Evolutionary conservation across 1,284 basidiomycete genomes (phyloP).

Genomic region (Sanguinoderma infundibulare): DNA sequence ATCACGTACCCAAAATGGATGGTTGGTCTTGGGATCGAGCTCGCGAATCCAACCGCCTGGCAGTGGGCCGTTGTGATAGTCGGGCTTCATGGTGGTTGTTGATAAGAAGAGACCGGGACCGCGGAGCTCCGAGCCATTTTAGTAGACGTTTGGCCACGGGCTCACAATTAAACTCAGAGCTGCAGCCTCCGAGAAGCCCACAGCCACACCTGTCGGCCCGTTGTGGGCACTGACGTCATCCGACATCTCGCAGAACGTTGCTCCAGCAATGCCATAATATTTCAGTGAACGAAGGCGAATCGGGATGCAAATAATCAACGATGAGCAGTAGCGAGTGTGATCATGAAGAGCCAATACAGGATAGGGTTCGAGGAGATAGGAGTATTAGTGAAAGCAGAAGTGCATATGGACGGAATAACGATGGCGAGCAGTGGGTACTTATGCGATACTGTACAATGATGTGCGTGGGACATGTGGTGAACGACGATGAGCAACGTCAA

Average conservation of each 20-base stretch:
- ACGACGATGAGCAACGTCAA: neutral
- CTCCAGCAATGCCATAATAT: neutral
- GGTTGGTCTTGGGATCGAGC: constrained; percentile 47
- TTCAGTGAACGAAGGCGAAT: neutral
- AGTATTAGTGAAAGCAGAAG: neutral
- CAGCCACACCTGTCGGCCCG: neutral
- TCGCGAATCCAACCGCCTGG: constrained; percentile 70
- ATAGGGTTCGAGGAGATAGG: neutral
- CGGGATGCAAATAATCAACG: neutral
- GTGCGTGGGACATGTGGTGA: neutral
- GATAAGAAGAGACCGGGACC: neutral
- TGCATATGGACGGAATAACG: neutral
- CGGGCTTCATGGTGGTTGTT: constrained; percentile 23
- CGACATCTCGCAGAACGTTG: no score
- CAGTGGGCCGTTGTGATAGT: constrained; percentile 34
- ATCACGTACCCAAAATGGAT: constrained; percentile 48
- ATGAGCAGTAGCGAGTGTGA: neutral
- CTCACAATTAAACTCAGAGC: neutral
- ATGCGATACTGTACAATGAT: neutral
- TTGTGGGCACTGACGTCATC: neutral
- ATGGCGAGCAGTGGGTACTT: neutral
- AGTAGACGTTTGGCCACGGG: neutral
- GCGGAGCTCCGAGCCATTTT: neutral
- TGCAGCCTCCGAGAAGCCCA: neutral
- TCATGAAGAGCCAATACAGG: neutral